These are phyloP conservation scores for Boletus edulis DNA, from an alignment of 768 basidiomycete species.

Conservation along the genomic window DNA sequence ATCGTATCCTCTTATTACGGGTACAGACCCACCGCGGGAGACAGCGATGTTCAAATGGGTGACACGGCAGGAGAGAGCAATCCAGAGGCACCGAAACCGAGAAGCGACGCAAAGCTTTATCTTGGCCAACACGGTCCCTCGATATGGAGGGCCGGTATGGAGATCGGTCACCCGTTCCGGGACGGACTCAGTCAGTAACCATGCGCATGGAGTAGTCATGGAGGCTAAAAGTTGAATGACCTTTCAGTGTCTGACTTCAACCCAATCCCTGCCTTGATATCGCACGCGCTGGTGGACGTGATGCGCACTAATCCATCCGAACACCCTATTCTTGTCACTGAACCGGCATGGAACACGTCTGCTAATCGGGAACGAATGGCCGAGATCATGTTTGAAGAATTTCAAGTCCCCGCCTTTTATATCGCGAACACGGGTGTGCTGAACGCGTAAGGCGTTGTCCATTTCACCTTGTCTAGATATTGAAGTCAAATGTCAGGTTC, in stretches of 20 bases:
- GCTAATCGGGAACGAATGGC: slow-evolving; percentile 94
- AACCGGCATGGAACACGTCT: slow-evolving; percentile 94
- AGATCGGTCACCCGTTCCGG: slow-evolving; percentile 75
- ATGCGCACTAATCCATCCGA: slow-evolving; percentile 78
- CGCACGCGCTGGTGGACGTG: slow-evolving; percentile 71
- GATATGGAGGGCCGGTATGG: slow-evolving; percentile 89
- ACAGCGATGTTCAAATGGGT: slow-evolving; percentile 36
- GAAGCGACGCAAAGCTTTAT: slow-evolving; percentile 58
- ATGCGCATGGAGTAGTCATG: neutral
- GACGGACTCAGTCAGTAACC: slow-evolving; percentile 76
- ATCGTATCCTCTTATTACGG: slow-evolving; percentile 91
- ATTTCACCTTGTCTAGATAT: slow-evolving; percentile 2
- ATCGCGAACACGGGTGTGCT: slow-evolving; percentile 93
- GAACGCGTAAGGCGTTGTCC: slow-evolving; percentile 65
- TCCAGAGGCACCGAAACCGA: slow-evolving; percentile 32
- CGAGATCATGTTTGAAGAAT: slow-evolving; percentile 97
- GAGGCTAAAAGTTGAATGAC: slow-evolving; percentile 1
- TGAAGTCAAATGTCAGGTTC: slow-evolving; percentile 54
- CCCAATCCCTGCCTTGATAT: slow-evolving; percentile 66
- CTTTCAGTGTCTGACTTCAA: slow-evolving; percentile 70
- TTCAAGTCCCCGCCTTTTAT: slow-evolving; percentile 92
- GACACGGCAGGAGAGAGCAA: slow-evolving; percentile 38
- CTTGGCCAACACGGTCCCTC: slow-evolving; percentile 88
- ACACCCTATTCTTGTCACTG: slow-evolving; percentile 91
- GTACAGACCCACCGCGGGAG: slow-evolving; percentile 46